Evolutionary conservation across 2,329 filamentous ascomycete species (phyloP).

Genomic region (Fusarium burgessii): DNA sequence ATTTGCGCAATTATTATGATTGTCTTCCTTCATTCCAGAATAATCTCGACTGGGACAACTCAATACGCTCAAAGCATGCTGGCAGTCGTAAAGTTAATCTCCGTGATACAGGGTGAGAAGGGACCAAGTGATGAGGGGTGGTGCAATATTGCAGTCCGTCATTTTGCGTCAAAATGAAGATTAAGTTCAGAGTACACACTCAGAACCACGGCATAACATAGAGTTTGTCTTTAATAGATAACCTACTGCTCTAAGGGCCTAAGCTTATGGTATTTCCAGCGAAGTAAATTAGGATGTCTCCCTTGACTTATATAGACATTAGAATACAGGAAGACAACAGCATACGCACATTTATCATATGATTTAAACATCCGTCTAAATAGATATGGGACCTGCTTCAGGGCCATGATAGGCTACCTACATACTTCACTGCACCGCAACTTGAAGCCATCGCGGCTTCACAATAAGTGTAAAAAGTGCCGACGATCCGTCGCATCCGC

Average conservation of each 20-base stretch:
- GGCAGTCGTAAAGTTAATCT: neutral
- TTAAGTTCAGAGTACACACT: neutral
- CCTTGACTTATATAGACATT: neutral
- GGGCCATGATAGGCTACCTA: rapidly evolving
- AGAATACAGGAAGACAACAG: neutral
- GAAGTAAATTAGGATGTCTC: neutral
- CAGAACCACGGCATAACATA: neutral
- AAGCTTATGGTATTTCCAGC: neutral
- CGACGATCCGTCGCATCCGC: conserved; percentile 25
- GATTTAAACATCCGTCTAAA: neutral
- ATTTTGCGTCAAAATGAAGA: neutral
- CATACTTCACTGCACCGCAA: neutral
- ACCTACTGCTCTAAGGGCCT: neutral
- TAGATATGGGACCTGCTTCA: neutral
- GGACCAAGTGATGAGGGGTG: too few species aligned
- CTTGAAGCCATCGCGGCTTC: conserved; percentile 23
- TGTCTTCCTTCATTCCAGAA: neutral
- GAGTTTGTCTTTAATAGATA: neutral
- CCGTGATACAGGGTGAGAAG: neutral
- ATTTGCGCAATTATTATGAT: too few species aligned
- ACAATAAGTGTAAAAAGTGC: conserved; percentile 6
- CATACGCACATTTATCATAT: neutral
- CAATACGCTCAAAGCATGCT: neutral
- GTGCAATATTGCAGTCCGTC: too few species aligned
- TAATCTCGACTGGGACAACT: rapidly evolving